Evolutionary conservation across 257 asterid species (phyloP), one percentile per base, ranked within the genome.

Genomic region (Nicotiana tomentosiformis): DNA sequence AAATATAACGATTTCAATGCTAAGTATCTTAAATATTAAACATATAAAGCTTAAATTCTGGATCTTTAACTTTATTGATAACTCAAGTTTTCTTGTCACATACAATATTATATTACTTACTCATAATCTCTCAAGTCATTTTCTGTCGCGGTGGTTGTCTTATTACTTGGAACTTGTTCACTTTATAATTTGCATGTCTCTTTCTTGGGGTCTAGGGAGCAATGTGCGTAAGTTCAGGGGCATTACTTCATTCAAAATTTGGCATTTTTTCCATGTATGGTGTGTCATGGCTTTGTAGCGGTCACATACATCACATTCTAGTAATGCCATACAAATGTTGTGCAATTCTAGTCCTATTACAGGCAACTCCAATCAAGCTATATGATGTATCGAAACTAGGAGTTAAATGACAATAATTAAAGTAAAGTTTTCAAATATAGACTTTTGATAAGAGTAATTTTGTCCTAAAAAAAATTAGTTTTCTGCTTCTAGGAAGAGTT

Each of bases 1-100:
- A 43, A 43, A 2, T 43, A 43, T 0, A 7, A 39, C 3, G 0
- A 2, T 0, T 43, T 43, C 0, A 43, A 9, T 43, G 1, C 0
- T 43, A 8, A 7, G 3, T 43, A 43, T 39, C 0, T 43, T 43
- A 43, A 43, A 43, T 43, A 43, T 8, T 43, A 0, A 43, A 43
- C 2, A 0, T 0, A 43, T 9, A 43, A 43, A 43, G 0, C 1
- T 43, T 43, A 43, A 43, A 43, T 43, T 43, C 12, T 0, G 1
- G 4, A 43, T 43, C 3, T 23, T 23, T 1, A 11, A 43, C 12
- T 43, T 9, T 0, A 1, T 43, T 9, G 12, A 43, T 39, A 43
- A 43, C 11, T 43, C 51, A 43, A 43, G 49, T 43, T 43, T 9
- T 43, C 12, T 8, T 43, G 2, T 43, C 51, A 43, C 4, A 2